A percentile compares a stretch with the other conserved stretches of the same genome.
Evolutionary conservation across 1,139 yeast species (phyloP).

Genomic region (Scheffersomyces parashehatae): DNA sequence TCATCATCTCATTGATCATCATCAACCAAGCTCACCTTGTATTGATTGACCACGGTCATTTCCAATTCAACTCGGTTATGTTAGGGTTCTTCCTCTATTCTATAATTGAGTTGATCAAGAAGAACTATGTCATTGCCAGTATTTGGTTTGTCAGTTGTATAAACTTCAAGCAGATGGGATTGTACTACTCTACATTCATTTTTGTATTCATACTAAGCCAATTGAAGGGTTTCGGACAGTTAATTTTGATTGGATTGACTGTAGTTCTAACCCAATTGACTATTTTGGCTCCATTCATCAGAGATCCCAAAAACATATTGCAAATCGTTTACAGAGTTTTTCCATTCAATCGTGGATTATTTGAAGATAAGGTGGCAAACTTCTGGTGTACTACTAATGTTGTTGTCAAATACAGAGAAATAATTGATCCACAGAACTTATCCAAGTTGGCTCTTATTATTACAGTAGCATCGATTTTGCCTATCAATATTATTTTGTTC

Average conservation of each 20-base stretch:
- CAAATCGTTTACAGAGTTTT: constrained; percentile 68
- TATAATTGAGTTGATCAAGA: constrained; percentile 63
- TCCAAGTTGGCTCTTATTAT: constrained; percentile 61
- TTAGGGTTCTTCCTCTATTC: constrained; percentile 77
- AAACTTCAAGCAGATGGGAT: constrained; percentile 92
- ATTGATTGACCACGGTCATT: constrained; percentile 94
- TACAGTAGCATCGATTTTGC: constrained; percentile 68
- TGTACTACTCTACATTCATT: constrained; percentile 88
- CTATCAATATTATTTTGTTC: constrained; percentile 32
- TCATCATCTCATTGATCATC: constrained; percentile 71
- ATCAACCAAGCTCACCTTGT: constrained; percentile 79
- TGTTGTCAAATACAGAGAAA: constrained; percentile 63
- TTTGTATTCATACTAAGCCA: constrained; percentile 64
- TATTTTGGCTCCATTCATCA: constrained; percentile 63
- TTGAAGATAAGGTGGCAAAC: constrained; percentile 97
- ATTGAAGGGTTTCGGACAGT: constrained; percentile 41
- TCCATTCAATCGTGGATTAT: constrained; percentile 92
- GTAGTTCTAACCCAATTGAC: constrained; percentile 57
- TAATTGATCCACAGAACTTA: constrained; percentile 58
- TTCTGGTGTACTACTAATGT: constrained; percentile 93
- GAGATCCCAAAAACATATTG: constrained; percentile 10
- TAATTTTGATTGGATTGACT: constrained; percentile 61
- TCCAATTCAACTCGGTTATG: constrained; percentile 94
- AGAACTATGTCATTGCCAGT: constrained; percentile 69
- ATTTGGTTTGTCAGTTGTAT: constrained; percentile 76